These are phyloP conservation scores for Dendrothele bispora DNA, from an alignment of 768 basidiomycete species.

Conservation along the genomic window DNA sequence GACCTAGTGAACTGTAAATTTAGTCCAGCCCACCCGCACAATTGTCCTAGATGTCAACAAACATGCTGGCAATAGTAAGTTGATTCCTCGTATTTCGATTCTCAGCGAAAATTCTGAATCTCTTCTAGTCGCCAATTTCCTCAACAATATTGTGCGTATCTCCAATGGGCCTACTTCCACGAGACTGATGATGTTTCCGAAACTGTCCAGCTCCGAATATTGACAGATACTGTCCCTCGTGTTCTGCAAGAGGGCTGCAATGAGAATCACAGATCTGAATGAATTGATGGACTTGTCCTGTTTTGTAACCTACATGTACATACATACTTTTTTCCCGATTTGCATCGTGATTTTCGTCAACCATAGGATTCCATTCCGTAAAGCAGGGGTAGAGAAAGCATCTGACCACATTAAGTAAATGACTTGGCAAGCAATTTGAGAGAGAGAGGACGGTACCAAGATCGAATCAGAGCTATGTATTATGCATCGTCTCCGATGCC, in stretches of 20 bases:
- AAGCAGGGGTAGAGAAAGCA: too few relatives aligned
- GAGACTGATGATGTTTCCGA: slow-evolving; percentile 14
- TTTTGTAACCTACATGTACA: too few relatives aligned
- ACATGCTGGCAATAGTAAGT: slow-evolving; percentile 76
- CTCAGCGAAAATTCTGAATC: slow-evolving; percentile 14
- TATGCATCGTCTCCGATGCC: slow-evolving; percentile 74
- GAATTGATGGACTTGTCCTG: too few relatives aligned
- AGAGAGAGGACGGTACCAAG: slow-evolving; percentile 15
- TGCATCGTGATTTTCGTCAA: too few relatives aligned
- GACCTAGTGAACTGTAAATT: slow-evolving; percentile 61
- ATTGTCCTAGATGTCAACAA: slow-evolving; percentile 54
- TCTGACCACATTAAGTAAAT: too few relatives aligned
- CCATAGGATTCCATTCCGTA: too few relatives aligned
- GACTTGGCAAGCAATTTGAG: slow-evolving; percentile 11
- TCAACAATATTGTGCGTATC: slow-evolving; percentile 57
- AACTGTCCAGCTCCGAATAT: slow-evolving; percentile 58
- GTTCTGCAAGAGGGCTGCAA: slow-evolving; percentile 20
- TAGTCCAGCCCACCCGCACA: slow-evolving; percentile 52
- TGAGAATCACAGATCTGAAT: neutral
- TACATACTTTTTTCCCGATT: too few relatives aligned
- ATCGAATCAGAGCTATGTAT: slow-evolving; percentile 15
- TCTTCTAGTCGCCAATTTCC: slow-evolving; percentile 55
- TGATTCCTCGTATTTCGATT: slow-evolving; percentile 10
- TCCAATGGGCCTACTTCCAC: slow-evolving; percentile 6
- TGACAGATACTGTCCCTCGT: slow-evolving; percentile 58